Percentiles rank a stretch among this genome's conserved stretches.
These are phyloP conservation scores for Trichoderma simmonsii DNA, from an alignment of 2,329 filamentous ascomycete species.

Conservation along the genomic window DNA sequence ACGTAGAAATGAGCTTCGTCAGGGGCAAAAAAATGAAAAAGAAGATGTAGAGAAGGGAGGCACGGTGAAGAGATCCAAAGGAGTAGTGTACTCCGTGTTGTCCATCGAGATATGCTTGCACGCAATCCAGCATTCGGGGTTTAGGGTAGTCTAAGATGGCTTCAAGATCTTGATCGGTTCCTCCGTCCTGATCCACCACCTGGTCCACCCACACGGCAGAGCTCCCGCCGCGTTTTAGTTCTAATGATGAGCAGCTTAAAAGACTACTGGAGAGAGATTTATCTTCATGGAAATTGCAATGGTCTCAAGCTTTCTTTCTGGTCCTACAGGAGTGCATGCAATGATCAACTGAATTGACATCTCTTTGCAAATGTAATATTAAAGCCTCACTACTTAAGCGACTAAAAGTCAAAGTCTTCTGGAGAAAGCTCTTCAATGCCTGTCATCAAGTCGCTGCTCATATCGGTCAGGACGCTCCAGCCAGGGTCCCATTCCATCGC, in stretches of 20 bases:
- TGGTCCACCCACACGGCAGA: not conserved
- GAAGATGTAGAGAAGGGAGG: not conserved
- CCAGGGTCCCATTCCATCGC: constrained; percentile 14
- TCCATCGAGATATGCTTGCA: not conserved
- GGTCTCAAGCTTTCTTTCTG: accelerated
- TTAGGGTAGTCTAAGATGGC: not conserved
- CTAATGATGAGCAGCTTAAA: not conserved
- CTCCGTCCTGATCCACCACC: not conserved
- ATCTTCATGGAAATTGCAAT: not conserved
- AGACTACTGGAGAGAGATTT: not conserved
- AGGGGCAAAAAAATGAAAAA: not conserved
- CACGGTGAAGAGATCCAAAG: not conserved
- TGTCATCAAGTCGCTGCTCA: not conserved
- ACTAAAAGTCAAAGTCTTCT: not conserved
- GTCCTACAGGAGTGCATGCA: not conserved
- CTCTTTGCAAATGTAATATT: not conserved
- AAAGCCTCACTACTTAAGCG: not conserved
- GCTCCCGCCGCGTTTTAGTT: not conserved
- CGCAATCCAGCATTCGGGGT: not conserved
- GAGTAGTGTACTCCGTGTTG: not conserved
- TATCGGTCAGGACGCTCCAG: constrained; percentile 11
- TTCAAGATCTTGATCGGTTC: not conserved
- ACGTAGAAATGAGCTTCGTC: not conserved
- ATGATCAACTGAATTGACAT: not conserved
- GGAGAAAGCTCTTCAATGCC: constrained; percentile 8